phyloP scores from a whole-genome alignment of 208 protist species.

The Leishmania amazonensis region DNA sequence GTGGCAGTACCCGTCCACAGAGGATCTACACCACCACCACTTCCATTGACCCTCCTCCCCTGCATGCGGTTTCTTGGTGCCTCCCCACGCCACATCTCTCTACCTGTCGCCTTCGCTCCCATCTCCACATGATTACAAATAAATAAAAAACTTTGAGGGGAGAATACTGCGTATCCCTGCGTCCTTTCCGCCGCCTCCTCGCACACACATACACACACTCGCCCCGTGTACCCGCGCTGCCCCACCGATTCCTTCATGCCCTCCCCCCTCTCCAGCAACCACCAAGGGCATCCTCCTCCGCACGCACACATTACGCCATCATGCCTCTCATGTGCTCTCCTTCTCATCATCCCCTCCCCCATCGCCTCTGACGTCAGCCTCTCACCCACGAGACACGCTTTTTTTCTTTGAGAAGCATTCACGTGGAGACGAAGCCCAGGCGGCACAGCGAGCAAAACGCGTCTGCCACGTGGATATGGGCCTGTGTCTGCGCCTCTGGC shows the following conservation, averaged over 20 bases:
- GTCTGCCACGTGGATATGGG: background rate
- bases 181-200: too few species aligned
- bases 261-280: background rate
- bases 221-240: background rate
- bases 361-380: background rate
- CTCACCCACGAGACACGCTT: background rate
- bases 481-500: background rate
- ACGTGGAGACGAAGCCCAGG: background rate
- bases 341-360: background rate
- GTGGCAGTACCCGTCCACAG: background rate
- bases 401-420: background rate
- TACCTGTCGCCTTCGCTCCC: background rate
- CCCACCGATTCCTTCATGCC: background rate
- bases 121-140: background rate
- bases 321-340: background rate
- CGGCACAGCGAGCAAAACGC: background rate
- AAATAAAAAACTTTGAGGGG: background rate
- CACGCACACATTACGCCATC: background rate
- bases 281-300: background rate
- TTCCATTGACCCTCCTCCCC: background rate
- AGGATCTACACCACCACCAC: background rate
- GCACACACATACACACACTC: too few species aligned
- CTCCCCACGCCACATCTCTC: background rate
- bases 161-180: too few species aligned
- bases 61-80: background rate